Percentiles rank a stretch among this genome's conserved stretches.
Evolutionary conservation across 2,329 filamentous ascomycete genomes (phyloP).

Genomic region (Aureobasidium sp.): DNA sequence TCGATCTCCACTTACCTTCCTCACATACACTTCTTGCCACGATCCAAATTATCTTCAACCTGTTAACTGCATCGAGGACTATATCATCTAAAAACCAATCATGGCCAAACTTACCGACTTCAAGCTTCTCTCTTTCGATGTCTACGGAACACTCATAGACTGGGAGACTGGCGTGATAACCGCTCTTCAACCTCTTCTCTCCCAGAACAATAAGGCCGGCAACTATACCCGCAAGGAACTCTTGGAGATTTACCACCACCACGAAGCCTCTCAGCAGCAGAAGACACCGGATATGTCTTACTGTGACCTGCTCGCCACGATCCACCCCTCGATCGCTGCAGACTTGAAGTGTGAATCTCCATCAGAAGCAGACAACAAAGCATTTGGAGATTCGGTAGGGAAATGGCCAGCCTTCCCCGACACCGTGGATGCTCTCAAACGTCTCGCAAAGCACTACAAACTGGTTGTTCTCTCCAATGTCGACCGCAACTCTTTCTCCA

Average conservation of each 20-base stretch:
- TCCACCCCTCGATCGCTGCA: neutral
- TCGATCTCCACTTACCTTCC: neutral
- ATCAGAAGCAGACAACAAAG: conserved; percentile 24
- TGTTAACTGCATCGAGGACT: neutral
- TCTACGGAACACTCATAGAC: conserved; percentile 73
- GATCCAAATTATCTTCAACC: neutral
- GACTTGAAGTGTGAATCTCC: neutral
- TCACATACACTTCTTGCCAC: neutral
- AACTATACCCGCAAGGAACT: conserved; percentile 33
- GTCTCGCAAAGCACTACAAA: conserved; percentile 45
- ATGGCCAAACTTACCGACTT: conserved; percentile 12
- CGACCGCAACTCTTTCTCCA: conserved; percentile 44
- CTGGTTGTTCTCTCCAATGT: conserved; percentile 56
- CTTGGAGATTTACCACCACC: conserved; percentile 35
- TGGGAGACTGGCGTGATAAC: conserved; percentile 60
- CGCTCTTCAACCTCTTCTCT: conserved; percentile 40
- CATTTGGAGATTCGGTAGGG: conserved; percentile 45
- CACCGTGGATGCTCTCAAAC: conserved; percentile 44
- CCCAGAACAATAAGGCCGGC: conserved; percentile 34
- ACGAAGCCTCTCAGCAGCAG: conserved; percentile 28
- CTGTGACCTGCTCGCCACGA: neutral
- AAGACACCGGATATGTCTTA: conserved; percentile 7
- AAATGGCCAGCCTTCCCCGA: conserved; percentile 52
- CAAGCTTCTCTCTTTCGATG: conserved; percentile 60
- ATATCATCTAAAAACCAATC: neutral